These are phyloP conservation scores for Macrotyloma uniflorum DNA, from an alignment of 306 rosid genomes.

Conservation along the genomic window DNA sequence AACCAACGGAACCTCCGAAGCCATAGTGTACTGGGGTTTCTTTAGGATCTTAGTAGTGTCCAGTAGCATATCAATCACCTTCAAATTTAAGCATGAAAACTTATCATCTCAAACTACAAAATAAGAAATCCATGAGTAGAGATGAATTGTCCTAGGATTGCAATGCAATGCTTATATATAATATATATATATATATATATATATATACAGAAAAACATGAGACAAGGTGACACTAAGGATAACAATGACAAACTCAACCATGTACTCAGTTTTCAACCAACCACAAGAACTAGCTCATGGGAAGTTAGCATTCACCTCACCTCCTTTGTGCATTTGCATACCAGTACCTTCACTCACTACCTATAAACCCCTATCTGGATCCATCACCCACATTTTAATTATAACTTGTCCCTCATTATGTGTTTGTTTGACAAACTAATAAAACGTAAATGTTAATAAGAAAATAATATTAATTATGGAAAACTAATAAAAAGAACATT, in stretches of 20 bases:
- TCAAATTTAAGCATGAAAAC: slow-evolving; percentile 37
- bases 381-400: not conserved
- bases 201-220: slow-evolving; percentile 1
- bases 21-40: slow-evolving; percentile 90
- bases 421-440: not conserved
- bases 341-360: too few relatives aligned
- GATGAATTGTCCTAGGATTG: slow-evolving; percentile 15
- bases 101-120: slow-evolving; percentile 30
- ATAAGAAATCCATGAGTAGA: slow-evolving; percentile 29
- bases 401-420: too few relatives aligned
- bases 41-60: slow-evolving; percentile 61
- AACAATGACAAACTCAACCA: too few relatives aligned
- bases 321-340: too few relatives aligned
- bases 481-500: not conserved
- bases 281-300: too few relatives aligned
- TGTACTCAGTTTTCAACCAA: too few relatives aligned
- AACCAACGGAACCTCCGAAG: slow-evolving; percentile 86
- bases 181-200: not conserved
- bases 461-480: not conserved
- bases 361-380: too few relatives aligned
- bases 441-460: not conserved
- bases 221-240: not conserved
- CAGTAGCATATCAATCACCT: slow-evolving; percentile 76
- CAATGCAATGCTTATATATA: not conserved
- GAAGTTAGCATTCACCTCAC: too few relatives aligned